Base-by-base conservation (phyloP, 208 protist genomes). In the Angomonas ambiguus region DNA sequence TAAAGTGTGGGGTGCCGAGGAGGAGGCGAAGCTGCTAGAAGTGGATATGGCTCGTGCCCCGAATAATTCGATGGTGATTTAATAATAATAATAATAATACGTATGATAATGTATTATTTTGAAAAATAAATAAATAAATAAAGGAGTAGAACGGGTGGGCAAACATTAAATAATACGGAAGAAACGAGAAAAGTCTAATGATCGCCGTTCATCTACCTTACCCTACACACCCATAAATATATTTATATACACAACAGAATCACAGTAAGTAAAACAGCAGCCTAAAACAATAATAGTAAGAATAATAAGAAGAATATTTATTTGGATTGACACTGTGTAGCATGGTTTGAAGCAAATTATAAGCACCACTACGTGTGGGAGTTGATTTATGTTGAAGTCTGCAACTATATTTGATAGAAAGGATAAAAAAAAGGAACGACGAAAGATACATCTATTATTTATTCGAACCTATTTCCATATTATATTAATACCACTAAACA, bases 1-100 rank as follows among this genome's bases (percentile, higher is more conserved):
- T 56, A 62, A 83, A 34, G 81, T 95, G 22, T 95, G 90, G 87
- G 90, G 87, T 28, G 90, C 87, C 5, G 90, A 95, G 65, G 75
- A 93, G 69, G 90, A 95, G 69, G 89, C 91, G 63, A 71, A 65
- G 45, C 58, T 95, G 77, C 80, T 86, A 51, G 66, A 79, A 42
- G 77, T 86, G 56, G 84, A 95, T 30, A 45, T 16, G 11, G 11
- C 16, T 45, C 38, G 16, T n/a, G 38, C 38, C 8, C 38, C 38
- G 16, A 45, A 8, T 16, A 45, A 45, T 16, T 45, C 38, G 38
- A 8, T 45, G 8, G 38, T 45, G 38, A 45, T 56, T 6, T 56
- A 24, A 56, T 11, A 24, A 25, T 11, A 24, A 56, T 56, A 8
- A 25, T 27, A 8, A 25, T 56, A 8, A 8, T 56, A 25, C 49